Base-by-base conservation (phyloP, 345 rosid species). In the Aquilaria malaccensis region DNA sequence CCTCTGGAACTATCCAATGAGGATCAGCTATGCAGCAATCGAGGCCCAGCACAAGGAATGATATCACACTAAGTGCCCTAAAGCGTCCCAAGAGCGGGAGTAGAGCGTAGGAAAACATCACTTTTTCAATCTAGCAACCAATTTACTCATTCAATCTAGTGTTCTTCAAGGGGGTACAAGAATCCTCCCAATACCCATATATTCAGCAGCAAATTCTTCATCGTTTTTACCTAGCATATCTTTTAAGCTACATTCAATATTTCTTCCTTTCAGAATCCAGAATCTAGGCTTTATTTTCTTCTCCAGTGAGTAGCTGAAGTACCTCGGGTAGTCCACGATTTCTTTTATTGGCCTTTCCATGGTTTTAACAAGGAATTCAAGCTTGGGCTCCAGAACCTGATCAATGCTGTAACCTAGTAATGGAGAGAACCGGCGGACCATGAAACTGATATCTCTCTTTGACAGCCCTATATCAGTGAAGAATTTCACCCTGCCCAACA, bases 291-390 rank as follows among this genome's bases (percentile, higher is more conserved):
- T 87, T 73, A 93, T 93, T 76, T 76, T 89, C 84, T 83, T 81
- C 69, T 93, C 98, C 65, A 93, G 54, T 9, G 96, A 89, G 66
- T 85, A 87, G 68, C 98, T 93, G 51, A 93, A 93, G 64, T 81
- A 93, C 68, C 98, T 74, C 0, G 98, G 98, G 57, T 89, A 89
- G 10, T 74, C 88, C 57, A 85, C 83, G 12, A 84, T 71, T 3
- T 87, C 95, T 65, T 54, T 72, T 50, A 87, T 71, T 0, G 91
- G 80, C 66, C 70, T 89, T 66, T 74, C 77, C 95, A 93, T 87
- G 9, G 75, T 77, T 46, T 82, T 75, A 69, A 81, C 57, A 9
- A 89, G 80, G 71, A 93, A 87, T 41, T 84, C 85, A 30, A 84
- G 68, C 84, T 93, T 93, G 0, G 98, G 98, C 74, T 72, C 73